Conservation (phyloP, 352 stramenopile genomes). For the Nothophytophthora sp. region DNA sequence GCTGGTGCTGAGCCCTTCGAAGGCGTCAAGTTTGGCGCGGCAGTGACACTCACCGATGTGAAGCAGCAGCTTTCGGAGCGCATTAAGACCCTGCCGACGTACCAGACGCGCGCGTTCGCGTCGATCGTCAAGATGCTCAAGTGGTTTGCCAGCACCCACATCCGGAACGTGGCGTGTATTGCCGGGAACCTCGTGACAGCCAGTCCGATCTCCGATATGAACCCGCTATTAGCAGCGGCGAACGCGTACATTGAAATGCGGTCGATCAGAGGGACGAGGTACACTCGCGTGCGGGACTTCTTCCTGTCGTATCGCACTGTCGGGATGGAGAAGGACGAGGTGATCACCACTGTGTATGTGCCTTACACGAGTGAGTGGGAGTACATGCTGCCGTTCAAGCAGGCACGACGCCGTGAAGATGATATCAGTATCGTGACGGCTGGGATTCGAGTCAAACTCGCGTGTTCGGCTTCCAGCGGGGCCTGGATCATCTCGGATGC, state of each 20-base stretch:
- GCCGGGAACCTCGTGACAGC: slow-evolving; percentile 97
- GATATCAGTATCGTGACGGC: slow-evolving; percentile 98
- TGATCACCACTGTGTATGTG: slow-evolving; percentile 93
- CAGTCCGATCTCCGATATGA: slow-evolving; percentile 98
- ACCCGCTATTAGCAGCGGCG: slow-evolving; percentile 93
- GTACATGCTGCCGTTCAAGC: slow-evolving; percentile 96
- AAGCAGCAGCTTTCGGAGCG: slow-evolving; percentile 55
- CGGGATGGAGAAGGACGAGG: slow-evolving; percentile 84
- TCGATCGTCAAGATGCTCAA: slow-evolving; percentile 91
- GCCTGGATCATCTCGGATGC: slow-evolving; percentile 73
- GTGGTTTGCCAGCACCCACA: slow-evolving; percentile 98
- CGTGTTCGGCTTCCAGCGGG: slow-evolving; percentile 56
- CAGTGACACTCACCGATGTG: slow-evolving; percentile 74
- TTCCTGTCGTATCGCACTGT: slow-evolving; percentile 96
- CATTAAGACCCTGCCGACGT: slow-evolving; percentile 31
- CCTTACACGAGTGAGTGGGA: slow-evolving; percentile 89
- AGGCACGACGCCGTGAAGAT: slow-evolving; percentile 94
- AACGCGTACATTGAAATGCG: slow-evolving; percentile 72
- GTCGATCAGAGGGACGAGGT: slow-evolving; percentile 34
- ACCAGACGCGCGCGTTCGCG: slow-evolving; percentile 54
- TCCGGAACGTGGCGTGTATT: slow-evolving; percentile 96
- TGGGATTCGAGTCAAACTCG: slow-evolving; percentile 89
- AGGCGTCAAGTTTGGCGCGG: slow-evolving; percentile 81
- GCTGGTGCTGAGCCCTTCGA: slow-evolving; percentile 40
- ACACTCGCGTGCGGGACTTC: slow-evolving; percentile 89